These are phyloP conservation scores for Colletotrichum simmondsii DNA, from an alignment of 2,329 filamentous ascomycete genomes.

Conservation along the genomic window DNA sequence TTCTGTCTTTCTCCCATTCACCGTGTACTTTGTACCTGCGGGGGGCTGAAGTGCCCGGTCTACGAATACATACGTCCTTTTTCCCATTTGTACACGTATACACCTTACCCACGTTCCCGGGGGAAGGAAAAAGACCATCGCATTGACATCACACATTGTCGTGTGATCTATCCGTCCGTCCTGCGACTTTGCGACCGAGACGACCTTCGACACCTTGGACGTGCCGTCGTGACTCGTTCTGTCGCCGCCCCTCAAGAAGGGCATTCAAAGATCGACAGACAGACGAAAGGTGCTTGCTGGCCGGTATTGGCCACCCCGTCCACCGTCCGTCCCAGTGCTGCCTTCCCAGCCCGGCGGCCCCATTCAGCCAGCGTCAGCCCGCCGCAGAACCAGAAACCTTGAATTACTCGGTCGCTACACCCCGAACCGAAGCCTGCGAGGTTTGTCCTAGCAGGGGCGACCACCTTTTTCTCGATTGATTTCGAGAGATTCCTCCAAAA, in stretches of 20 bases:
- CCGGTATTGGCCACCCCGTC: slow-evolving; percentile 2
- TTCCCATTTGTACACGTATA: background rate
- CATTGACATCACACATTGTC: background rate
- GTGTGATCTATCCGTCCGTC: background rate
- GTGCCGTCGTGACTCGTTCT: slow-evolving; percentile 20
- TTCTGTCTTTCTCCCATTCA: background rate
- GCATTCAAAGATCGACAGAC: background rate
- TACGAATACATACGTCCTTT: background rate
- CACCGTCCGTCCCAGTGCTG: slow-evolving; percentile 9
- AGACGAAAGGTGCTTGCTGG: background rate
- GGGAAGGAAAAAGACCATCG: background rate
- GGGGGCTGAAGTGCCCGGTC: background rate
- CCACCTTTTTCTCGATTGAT: slow-evolving; percentile 1
- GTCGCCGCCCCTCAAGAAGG: background rate
- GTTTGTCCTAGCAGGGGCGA: slow-evolving; percentile 20
- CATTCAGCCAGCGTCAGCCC: background rate
- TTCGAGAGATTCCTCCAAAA: slow-evolving; percentile 30
- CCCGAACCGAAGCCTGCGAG: slow-evolving; percentile 22
- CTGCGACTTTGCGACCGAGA: slow-evolving; percentile 1
- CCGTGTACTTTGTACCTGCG: background rate
- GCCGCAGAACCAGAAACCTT: background rate
- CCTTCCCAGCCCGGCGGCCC: background rate
- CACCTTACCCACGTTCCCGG: background rate
- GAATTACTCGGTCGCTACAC: slow-evolving; percentile 29
- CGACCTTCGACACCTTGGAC: background rate